Conservation (phyloP, 805 yeast genomes). For the Wickerhamiella sorbophila region DNA sequence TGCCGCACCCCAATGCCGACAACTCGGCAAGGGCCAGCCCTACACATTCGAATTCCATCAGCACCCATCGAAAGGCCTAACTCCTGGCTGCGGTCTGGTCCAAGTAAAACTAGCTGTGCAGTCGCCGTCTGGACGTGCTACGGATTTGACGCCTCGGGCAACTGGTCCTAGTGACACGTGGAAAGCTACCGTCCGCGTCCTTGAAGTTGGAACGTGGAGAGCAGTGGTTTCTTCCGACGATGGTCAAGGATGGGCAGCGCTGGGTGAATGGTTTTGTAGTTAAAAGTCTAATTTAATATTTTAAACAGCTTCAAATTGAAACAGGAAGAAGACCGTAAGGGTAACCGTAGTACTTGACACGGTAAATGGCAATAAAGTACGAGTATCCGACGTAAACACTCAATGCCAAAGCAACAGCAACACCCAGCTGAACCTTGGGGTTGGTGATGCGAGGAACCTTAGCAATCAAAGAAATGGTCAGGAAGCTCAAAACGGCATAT, state of each 20-base stretch:
- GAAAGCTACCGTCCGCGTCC: slow-evolving; percentile 45
- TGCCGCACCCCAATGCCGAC: slow-evolving; percentile 66
- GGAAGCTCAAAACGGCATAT: slow-evolving; percentile 45
- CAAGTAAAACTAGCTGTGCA: slow-evolving; percentile 55
- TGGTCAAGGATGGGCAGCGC: slow-evolving; percentile 70
- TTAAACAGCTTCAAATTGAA: neutral
- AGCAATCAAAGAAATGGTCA: slow-evolving; percentile 43
- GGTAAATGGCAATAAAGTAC: slow-evolving; percentile 49
- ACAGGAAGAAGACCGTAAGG: slow-evolving; percentile 44
- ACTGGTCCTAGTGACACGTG: slow-evolving; percentile 28
- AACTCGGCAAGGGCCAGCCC: slow-evolving; percentile 39
- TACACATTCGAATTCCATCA: slow-evolving; percentile 54
- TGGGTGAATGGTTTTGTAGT: slow-evolving; percentile 62
- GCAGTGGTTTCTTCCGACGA: slow-evolving; percentile 68
- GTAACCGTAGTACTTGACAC: slow-evolving; percentile 56
- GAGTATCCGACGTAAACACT: slow-evolving; percentile 46
- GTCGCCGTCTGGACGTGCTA: slow-evolving; percentile 72
- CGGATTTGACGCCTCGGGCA: slow-evolving; percentile 36
- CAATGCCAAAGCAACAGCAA: slow-evolving; percentile 32
- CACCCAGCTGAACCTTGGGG: slow-evolving; percentile 34
- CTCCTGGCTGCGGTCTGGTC: slow-evolving; percentile 26
- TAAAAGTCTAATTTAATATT: neutral
- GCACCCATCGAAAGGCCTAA: slow-evolving; percentile 43
- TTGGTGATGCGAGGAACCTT: slow-evolving; percentile 39
- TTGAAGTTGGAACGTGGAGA: slow-evolving; percentile 71